These are phyloP conservation scores for Alternaria longipes DNA, from an alignment of 2,329 filamentous ascomycete species.

Conservation along the genomic window DNA sequence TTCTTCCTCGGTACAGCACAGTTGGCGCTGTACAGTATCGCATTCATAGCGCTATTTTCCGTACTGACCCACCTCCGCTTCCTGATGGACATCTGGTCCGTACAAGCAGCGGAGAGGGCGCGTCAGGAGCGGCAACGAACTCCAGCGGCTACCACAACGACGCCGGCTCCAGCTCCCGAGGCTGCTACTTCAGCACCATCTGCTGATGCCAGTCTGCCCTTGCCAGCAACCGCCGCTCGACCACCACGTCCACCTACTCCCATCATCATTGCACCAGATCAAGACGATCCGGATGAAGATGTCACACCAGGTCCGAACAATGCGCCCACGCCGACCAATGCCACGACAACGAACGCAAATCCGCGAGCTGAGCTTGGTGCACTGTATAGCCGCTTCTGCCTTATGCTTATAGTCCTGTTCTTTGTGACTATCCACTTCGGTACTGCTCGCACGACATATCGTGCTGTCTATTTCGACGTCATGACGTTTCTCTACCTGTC, in stretches of 20 bases:
- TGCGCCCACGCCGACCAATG: constrained; percentile 21
- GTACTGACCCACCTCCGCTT: constrained; percentile 72
- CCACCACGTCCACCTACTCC: constrained; percentile 60
- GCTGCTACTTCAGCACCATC: constrained; percentile 32
- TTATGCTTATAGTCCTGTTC: constrained; percentile 65
- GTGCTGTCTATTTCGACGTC: constrained; percentile 66
- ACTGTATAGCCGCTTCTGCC: constrained; percentile 70
- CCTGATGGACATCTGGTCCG: constrained; percentile 72
- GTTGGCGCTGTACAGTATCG: constrained; percentile 63
- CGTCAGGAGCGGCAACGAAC: constrained; percentile 57
- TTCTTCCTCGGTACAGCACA: constrained; percentile 64
- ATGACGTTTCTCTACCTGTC: constrained; percentile 82
- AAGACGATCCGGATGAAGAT: constrained; percentile 59
- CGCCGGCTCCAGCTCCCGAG: constrained; percentile 25
- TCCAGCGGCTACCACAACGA: constrained; percentile 28
- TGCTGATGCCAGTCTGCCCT: constrained; percentile 53
- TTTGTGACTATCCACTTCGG: constrained; percentile 68
- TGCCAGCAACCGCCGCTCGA: constrained; percentile 60
- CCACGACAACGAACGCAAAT: constrained; percentile 34
- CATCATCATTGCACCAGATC: constrained; percentile 67
- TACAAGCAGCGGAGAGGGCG: constrained; percentile 63
- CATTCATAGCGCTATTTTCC: constrained; percentile 68
- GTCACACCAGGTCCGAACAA: constrained; percentile 37
- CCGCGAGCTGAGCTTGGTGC: constrained; percentile 62
- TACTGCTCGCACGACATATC: constrained; percentile 63